Base-by-base conservation (phyloP, 179 eudicot species). In the Drosera spatulata region DNA sequence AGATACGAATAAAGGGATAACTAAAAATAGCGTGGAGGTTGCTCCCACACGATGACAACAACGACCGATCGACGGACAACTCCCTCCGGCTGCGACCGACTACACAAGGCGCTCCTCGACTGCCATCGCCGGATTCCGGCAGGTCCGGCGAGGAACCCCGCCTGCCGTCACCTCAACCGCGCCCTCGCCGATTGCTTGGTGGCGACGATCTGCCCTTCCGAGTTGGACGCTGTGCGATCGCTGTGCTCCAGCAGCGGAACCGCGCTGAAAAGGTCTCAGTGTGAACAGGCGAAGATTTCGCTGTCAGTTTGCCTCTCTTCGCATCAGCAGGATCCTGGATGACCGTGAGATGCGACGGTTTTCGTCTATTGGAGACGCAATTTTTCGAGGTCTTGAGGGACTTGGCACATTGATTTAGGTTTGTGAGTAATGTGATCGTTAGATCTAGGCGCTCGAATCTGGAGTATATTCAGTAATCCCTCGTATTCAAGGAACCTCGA, bases 211-310 rank as follows among this genome's bases (percentile, higher is more conserved):
- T 91, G 98, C 66, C 98, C 98, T 0, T 64, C 77, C 1, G 79
- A 91, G 62, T 61, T 72, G 41, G 91, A 84, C 33, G 91, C 89
- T 9, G 96, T 91, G 10, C 76, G 77, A 61, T 77, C 82, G 41
- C 84, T 91, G 38, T 91, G 98, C 61, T 75, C 91, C 50, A 91
- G 91, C 73, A 69, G 72, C 56, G 98, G 98, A 52, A 91, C 97
- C 51, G 73, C 82, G 51, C 72, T 88, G 10, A 91, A 91, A 63
- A 83, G 97, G 1, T 71, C 87, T 6, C 98, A 91, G 77, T 91
- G 98, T 60, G 81, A 82, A 46, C 75, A 80, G 62, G 98, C 98
- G 49, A 88, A 74, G 54, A 62, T 88, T 54, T 76, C 87, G 53
- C 89, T 91, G 67, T 80, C 96, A 45, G 74, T 66, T 62, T 91